Evolutionary conservation across 345 rosid genomes (phyloP).

Genomic region (Garcia nutans): DNA sequence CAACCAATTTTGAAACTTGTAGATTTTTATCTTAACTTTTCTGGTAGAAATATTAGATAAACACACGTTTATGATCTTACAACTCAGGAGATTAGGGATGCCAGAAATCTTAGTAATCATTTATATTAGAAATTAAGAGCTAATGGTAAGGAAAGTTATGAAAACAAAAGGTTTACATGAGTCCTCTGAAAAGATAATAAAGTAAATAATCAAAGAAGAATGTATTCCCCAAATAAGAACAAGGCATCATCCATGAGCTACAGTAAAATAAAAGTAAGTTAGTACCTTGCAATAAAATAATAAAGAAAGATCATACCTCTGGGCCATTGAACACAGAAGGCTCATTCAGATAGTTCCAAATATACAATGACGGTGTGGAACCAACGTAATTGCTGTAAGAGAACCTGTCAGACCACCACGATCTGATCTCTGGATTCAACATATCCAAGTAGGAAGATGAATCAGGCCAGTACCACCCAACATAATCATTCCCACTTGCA

Average conservation of each 20-base stretch:
- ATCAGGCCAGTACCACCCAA: constrained; percentile 99
- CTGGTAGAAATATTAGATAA: no score
- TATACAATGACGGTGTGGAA: constrained; percentile 87
- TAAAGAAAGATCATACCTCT: constrained; percentile 56
- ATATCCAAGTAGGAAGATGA: constrained; percentile 87
- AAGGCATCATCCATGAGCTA: not conserved
- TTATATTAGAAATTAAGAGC: not conserved
- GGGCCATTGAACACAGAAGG: constrained; percentile 99
- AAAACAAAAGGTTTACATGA: no score
- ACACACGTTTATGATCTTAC: no score
- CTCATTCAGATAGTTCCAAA: constrained; percentile 99
- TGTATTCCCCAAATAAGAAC: not conserved
- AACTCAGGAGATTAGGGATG: no score
- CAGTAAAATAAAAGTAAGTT: no score
- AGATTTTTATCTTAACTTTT: no score
- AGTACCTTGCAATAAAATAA: no score
- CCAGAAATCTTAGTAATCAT: no score
- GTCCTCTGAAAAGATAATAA: no score
- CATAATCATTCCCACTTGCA: constrained; percentile 76
- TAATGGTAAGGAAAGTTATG: not conserved
- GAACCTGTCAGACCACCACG: constrained; percentile 89
- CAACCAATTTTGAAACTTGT: no score
- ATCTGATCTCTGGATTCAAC: constrained; percentile 83
- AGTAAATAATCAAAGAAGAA: not conserved
- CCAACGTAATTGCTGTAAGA: constrained; percentile 71